Percentiles rank a stretch among this genome's conserved stretches.
Conservation (phyloP, 768 basidiomycete species). For the Boletus speciosus region DNA sequence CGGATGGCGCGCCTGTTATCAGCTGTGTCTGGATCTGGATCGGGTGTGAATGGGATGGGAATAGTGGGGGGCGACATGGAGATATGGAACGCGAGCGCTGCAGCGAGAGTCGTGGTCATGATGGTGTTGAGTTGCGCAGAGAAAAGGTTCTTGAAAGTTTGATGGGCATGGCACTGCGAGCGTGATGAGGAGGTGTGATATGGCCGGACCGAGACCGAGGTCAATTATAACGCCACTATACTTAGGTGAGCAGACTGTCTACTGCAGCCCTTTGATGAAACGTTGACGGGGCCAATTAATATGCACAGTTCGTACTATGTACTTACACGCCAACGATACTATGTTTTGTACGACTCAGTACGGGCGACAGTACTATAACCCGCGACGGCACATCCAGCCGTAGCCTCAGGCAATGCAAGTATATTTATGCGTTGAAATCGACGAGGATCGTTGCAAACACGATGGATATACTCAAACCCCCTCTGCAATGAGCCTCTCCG, state of each 20-base stretch:
- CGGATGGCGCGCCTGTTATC: constrained; percentile 27
- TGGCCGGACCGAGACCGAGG: background rate
- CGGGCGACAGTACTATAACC: too few relatives aligned
- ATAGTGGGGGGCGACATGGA: constrained; percentile 41
- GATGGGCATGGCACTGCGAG: background rate
- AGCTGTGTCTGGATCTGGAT: background rate
- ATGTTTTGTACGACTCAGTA: too few relatives aligned
- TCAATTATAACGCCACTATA: too few relatives aligned
- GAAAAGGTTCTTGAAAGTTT: background rate
- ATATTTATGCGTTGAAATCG: too few relatives aligned
- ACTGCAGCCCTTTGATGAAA: too few relatives aligned
- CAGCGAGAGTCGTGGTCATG: constrained; percentile 30
- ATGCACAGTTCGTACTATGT: too few relatives aligned
- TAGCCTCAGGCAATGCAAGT: too few relatives aligned
- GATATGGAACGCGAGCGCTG: constrained; percentile 42
- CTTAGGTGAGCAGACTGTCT: too few relatives aligned
- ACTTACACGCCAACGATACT: too few relatives aligned
- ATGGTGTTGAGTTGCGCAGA: background rate
- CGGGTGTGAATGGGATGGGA: background rate
- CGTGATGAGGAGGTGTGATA: background rate
- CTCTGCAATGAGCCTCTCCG: constrained; percentile 62
- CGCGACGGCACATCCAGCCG: too few relatives aligned
- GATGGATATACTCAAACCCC: constrained; percentile 30
- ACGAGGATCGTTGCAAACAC: too few relatives aligned
- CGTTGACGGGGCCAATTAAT: too few relatives aligned